Conservation (phyloP, 306 rosid genomes). For the Geum urbanum region DNA sequence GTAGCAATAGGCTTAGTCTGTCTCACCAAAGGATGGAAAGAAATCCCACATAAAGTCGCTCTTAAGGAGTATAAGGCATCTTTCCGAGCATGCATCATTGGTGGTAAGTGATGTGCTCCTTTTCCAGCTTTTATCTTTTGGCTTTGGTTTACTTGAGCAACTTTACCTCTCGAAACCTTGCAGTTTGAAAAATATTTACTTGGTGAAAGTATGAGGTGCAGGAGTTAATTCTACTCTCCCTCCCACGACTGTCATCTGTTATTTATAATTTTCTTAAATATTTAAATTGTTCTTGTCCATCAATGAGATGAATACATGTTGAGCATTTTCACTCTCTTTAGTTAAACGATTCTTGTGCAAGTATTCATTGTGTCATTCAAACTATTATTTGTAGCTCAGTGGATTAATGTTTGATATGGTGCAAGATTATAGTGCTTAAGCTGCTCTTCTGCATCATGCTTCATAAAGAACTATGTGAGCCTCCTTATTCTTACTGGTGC, state of each 20-base stretch:
- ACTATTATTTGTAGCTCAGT: neutral
- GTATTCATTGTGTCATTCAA: neutral
- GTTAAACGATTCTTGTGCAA: neutral
- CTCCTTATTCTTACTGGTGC: constrained; percentile 18
- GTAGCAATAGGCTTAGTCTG: constrained; percentile 54
- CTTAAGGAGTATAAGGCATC: constrained; percentile 66
- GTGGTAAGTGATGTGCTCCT: constrained; percentile 49
- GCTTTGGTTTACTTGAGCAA: neutral
- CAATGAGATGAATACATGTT: neutral
- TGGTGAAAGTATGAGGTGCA: neutral
- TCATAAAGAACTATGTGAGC: neutral
- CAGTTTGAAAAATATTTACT: neutral
- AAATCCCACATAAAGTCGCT: constrained; percentile 43
- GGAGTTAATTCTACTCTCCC: neutral
- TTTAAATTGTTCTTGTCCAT: neutral
- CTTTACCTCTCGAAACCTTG: neutral
- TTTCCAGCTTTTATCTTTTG: neutral
- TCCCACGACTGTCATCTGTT: neutral
- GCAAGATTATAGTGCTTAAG: neutral
- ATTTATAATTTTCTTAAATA: neutral
- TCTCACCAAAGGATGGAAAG: constrained; percentile 59
- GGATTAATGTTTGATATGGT: neutral
- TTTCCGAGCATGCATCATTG: constrained; percentile 51
- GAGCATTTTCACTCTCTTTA: neutral
- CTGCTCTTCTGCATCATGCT: neutral